These are phyloP conservation scores for Candida wancherniae DNA, from an alignment of 805 yeast species.

Conservation along the genomic window DNA sequence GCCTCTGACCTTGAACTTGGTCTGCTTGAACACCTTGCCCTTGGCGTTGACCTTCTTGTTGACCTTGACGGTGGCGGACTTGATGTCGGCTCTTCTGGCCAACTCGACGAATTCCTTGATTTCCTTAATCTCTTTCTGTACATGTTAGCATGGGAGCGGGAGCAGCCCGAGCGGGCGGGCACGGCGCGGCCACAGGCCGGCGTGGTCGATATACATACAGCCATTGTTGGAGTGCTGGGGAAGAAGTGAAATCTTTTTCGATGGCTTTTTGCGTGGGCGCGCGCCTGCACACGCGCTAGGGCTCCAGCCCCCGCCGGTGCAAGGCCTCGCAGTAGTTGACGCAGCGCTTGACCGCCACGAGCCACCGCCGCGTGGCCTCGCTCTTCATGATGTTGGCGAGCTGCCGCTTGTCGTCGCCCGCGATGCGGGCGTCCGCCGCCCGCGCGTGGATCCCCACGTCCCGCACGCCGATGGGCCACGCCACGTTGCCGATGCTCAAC, in stretches of 20 bases:
- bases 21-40: constrained; percentile 85
- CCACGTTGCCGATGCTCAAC: constrained; percentile 79
- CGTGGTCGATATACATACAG: constrained; percentile 21
- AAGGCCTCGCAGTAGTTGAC: constrained; percentile 33
- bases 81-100: constrained; percentile 94
- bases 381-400: constrained; percentile 74
- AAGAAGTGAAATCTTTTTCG: constrained; percentile 5
- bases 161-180: too few species aligned
- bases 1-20: constrained; percentile 99
- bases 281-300: constrained; percentile 9
- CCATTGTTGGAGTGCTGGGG: constrained; percentile 13
- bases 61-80: constrained; percentile 89
- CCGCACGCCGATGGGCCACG: constrained; percentile 88
- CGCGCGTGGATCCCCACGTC: constrained; percentile 78
- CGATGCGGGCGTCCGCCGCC: constrained; percentile 54
- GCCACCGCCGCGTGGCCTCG: constrained; percentile 72
- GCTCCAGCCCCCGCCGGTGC: constrained; percentile 13
- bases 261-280: constrained; percentile 6
- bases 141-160: constrained; percentile 14
- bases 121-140: constrained; percentile 78
- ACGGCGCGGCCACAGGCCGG: too few species aligned
- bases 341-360: constrained; percentile 66
- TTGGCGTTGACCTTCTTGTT: constrained; percentile 75
- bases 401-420: constrained; percentile 39
- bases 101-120: constrained; percentile 96